Evolutionary conservation across 164 flowering plant genomes (phyloP).

Genomic region (Sextonia rubra): DNA sequence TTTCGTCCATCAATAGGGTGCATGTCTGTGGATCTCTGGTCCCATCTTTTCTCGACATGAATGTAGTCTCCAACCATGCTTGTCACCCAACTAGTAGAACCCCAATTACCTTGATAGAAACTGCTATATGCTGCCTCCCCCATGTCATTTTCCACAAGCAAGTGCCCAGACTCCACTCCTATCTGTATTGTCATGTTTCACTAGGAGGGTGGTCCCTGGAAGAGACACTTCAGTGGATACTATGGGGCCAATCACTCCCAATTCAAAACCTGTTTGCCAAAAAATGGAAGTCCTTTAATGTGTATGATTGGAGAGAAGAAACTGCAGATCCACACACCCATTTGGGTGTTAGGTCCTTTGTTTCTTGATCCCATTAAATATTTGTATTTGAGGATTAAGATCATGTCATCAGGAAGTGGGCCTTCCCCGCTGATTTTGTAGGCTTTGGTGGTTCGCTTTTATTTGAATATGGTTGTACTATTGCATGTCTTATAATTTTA

Average conservation of each 20-base stretch:
- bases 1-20: conserved; percentile 27
- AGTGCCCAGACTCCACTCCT: conserved; percentile 12
- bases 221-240: background rate
- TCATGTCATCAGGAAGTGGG: too few species aligned
- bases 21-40: conserved; percentile 21
- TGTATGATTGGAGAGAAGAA: background rate
- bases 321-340: background rate
- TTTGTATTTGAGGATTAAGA: too few species aligned
- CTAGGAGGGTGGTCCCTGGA: background rate
- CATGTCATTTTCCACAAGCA: conserved; percentile 24
- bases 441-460: too few species aligned
- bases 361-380: too few species aligned
- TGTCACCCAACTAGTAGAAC: conserved; percentile 36
- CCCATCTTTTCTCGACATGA: conserved; percentile 35
- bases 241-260: background rate
- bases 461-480: too few species aligned
- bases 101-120: conserved; percentile 20
- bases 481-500: too few species aligned
- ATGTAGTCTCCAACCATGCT: conserved; percentile 19
- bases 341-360: background rate
- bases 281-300: background rate
- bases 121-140: conserved; percentile 18
- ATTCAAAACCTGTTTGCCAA: background rate
- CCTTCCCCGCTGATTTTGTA: too few species aligned
- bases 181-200: background rate